These are phyloP conservation scores for Colletotrichum godetiae DNA, from an alignment of 2,329 filamentous ascomycete genomes.

Conservation along the genomic window DNA sequence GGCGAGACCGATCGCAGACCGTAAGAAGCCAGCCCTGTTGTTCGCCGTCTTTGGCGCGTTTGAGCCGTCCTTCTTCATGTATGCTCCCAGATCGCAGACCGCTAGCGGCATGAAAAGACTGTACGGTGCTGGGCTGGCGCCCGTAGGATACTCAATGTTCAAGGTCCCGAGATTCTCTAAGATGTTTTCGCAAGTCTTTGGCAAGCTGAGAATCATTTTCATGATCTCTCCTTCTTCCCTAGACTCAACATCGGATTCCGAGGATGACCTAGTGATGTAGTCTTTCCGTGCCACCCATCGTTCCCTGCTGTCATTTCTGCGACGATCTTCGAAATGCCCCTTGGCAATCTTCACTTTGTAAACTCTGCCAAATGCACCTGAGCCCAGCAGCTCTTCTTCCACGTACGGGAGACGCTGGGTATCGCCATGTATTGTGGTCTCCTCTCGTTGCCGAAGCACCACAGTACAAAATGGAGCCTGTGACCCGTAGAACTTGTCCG, in stretches of 20 bases:
- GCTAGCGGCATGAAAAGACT: slow-evolving; percentile 55
- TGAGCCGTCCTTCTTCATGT: slow-evolving; percentile 44
- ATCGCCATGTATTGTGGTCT: not conserved
- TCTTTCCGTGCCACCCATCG: slow-evolving; percentile 48
- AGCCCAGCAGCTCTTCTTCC: not conserved
- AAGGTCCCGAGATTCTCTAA: slow-evolving; percentile 50
- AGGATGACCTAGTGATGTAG: slow-evolving; percentile 36
- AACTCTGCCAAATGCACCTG: slow-evolving; percentile 47
- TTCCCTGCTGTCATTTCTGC: slow-evolving; percentile 36
- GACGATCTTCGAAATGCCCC: slow-evolving; percentile 45
- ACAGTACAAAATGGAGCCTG: slow-evolving; percentile 6
- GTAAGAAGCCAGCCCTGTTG: not conserved
- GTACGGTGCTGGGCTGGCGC: slow-evolving; percentile 36
- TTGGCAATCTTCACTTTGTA: slow-evolving; percentile 45
- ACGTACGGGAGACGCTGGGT: slow-evolving; percentile 3
- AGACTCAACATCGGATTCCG: slow-evolving; percentile 30
- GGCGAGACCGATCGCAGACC: slow-evolving; percentile 10
- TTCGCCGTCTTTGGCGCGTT: slow-evolving; percentile 33
- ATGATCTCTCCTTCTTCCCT: slow-evolving; percentile 47
- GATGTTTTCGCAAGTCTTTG: slow-evolving; percentile 45
- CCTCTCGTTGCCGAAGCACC: not conserved
- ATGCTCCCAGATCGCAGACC: slow-evolving; percentile 49
- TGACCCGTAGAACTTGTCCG: not conserved
- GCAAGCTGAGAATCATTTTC: slow-evolving; percentile 46
- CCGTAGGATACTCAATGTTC: slow-evolving; percentile 39